Evolutionary conservation across 2,329 filamentous ascomycete species (phyloP).

Genomic region (Canariomyces notabilis): DNA sequence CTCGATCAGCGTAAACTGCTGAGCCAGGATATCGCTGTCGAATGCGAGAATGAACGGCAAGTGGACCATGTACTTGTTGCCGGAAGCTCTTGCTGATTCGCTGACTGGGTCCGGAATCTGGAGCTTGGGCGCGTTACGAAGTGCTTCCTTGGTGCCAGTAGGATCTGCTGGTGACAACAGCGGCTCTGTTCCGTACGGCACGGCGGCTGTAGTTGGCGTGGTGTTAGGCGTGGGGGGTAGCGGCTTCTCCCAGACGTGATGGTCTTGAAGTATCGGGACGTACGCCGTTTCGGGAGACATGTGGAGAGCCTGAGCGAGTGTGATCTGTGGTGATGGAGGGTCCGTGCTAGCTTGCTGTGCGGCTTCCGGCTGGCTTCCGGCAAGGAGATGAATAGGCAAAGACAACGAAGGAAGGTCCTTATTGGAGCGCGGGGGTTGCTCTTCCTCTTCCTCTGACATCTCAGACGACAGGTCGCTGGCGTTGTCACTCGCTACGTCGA

Average conservation of each 20-base stretch:
- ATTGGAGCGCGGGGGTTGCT: conserved; percentile 26
- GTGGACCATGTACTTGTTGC: conserved; percentile 50
- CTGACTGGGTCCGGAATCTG: conserved; percentile 24
- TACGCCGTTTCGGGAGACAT: conserved; percentile 37
- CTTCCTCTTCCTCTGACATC: conserved; percentile 47
- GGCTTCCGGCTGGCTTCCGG: conserved; percentile 26
- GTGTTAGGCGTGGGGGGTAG: conserved; percentile 47
- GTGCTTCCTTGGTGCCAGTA: conserved; percentile 33
- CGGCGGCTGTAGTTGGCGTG: conserved; percentile 39
- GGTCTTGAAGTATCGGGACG: conserved; percentile 36
- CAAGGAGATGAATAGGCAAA: conserved; percentile 35
- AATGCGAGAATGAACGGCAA: conserved; percentile 77
- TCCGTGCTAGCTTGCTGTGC: conserved; percentile 26
- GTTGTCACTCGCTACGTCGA: conserved; percentile 43
- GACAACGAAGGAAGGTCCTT: conserved; percentile 32
- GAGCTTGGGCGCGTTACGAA: conserved; percentile 32
- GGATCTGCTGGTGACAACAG: conserved; percentile 29
- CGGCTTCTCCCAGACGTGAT: conserved; percentile 42
- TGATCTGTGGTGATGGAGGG: conserved; percentile 43
- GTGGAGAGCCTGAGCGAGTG: conserved; percentile 43
- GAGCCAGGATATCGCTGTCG: conserved; percentile 70
- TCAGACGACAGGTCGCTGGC: conserved; percentile 60
- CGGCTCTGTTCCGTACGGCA: conserved; percentile 30
- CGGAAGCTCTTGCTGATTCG: conserved; percentile 18
- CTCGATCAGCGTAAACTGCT: conserved; percentile 81